These are phyloP conservation scores for Lactarius quietus DNA, from an alignment of 768 basidiomycete species.

Conservation along the genomic window DNA sequence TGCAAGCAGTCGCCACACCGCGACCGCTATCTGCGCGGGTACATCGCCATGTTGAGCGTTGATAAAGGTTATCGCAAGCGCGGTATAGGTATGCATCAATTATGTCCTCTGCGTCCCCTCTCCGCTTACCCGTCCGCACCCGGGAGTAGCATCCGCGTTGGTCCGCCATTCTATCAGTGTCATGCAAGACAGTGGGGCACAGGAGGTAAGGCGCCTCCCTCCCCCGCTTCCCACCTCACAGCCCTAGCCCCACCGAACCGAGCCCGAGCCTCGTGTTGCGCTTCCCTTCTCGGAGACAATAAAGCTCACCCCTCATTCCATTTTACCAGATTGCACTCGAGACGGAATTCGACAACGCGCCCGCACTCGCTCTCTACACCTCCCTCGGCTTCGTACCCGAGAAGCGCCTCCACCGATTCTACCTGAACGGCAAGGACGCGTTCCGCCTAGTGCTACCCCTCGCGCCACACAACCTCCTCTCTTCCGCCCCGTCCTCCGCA, in stretches of 20 bases:
- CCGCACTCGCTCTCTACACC: constrained; percentile 86
- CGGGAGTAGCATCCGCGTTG: constrained; percentile 74
- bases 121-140: background rate
- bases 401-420: constrained; percentile 92
- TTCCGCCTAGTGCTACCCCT: constrained; percentile 75
- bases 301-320: too few relatives aligned
- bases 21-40: constrained; percentile 76
- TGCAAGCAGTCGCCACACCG: constrained; percentile 95
- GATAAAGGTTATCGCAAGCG: constrained; percentile 87
- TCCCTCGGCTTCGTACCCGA: constrained; percentile 93
- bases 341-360: constrained; percentile 90
- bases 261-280: too few relatives aligned
- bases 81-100: constrained; percentile 93
- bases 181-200: constrained; percentile 79
- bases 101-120: background rate
- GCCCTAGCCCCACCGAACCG: constrained; percentile 17
- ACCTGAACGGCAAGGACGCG: constrained; percentile 96
- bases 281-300: too few relatives aligned
- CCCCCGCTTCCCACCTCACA: constrained; percentile 24
- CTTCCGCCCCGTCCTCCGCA: background rate
- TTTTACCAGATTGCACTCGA: constrained; percentile 73
- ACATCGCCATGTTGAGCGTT: constrained; percentile 98
- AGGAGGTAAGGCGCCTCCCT: constrained; percentile 59
- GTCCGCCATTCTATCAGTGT: constrained; percentile 77
- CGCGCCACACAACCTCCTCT: background rate